A percentile compares a stretch with the other conserved stretches of the same genome.
These are phyloP conservation scores for Talaromyces sp. DNA, from an alignment of 2,329 filamentous ascomycete species.

Conservation along the genomic window DNA sequence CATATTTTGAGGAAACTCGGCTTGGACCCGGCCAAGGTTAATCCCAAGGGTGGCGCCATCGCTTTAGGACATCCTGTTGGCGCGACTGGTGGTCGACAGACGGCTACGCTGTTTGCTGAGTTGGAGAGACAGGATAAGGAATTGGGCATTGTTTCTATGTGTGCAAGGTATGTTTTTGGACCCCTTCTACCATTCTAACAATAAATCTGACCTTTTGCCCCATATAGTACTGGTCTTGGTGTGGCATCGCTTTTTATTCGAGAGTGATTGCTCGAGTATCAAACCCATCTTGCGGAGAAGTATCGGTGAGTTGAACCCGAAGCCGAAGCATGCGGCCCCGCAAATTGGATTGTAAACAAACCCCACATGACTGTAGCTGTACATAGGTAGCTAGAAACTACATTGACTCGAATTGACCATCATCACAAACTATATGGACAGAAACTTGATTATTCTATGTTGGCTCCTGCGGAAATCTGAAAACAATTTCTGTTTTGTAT, in stretches of 20 bases:
- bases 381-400: neutral
- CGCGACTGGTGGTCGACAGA: conserved; percentile 78
- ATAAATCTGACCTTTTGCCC: neutral
- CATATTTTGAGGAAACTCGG: conserved; percentile 71
- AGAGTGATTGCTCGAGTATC: neutral
- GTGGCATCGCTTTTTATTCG: conserved; percentile 14
- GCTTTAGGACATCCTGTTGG: conserved; percentile 84
- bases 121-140: conserved; percentile 76
- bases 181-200: neutral
- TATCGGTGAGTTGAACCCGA: neutral
- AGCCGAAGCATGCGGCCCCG: neutral
- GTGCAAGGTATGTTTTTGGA: conserved; percentile 45
- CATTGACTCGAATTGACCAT: neutral
- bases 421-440: no score
- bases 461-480: neutral
- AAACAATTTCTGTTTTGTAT: neutral
- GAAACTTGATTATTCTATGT: no score
- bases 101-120: conserved; percentile 86
- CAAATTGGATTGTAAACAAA: neutral
- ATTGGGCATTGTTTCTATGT: conserved; percentile 87
- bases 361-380: neutral
- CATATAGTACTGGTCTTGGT: conserved; percentile 10
- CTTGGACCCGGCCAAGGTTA: conserved; percentile 65
- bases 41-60: conserved; percentile 88
- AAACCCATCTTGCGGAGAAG: neutral